These are phyloP conservation scores for Penicillium salamii DNA, from an alignment of 495 filamentous ascomycete genomes.

Conservation along the genomic window DNA sequence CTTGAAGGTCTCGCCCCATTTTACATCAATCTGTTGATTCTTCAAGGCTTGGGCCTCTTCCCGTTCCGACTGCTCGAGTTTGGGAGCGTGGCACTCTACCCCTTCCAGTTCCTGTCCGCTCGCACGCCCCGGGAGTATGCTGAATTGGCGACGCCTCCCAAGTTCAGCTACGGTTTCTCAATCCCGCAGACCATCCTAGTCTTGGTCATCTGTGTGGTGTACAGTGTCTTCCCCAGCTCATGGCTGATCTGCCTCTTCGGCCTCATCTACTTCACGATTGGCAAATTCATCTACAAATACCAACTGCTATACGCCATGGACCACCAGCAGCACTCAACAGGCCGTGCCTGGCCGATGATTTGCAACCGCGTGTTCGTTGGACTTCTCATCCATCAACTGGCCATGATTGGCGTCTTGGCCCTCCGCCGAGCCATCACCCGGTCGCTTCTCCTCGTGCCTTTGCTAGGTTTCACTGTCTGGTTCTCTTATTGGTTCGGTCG, in stretches of 20 bases:
- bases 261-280: slow-evolving; percentile 81
- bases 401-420: slow-evolving; percentile 85
- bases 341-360: slow-evolving; percentile 91
- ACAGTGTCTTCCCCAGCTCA: slow-evolving; percentile 82
- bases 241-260: slow-evolving; percentile 82
- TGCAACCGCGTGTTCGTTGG: slow-evolving; percentile 86
- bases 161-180: slow-evolving; percentile 95
- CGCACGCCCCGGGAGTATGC: slow-evolving; percentile 91
- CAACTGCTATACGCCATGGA: slow-evolving; percentile 98
- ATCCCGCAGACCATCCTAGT: slow-evolving; percentile 89
- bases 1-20: slow-evolving; percentile 73
- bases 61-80: slow-evolving; percentile 90
- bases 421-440: slow-evolving; percentile 66
- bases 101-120: slow-evolving; percentile 71
- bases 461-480: slow-evolving; percentile 78
- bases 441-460: slow-evolving; percentile 69
- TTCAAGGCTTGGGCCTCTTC: slow-evolving; percentile 89
- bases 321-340: slow-evolving; percentile 91
- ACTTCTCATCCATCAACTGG: slow-evolving; percentile 80
- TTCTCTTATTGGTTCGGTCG: slow-evolving; percentile 71
- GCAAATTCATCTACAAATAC: slow-evolving; percentile 96
- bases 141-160: slow-evolving; percentile 74
- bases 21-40: slow-evolving; percentile 91
- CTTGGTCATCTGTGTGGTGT: slow-evolving; percentile 91
- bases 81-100: slow-evolving; percentile 81